Base-by-base conservation (phyloP, 345 rosid genomes). In the Bruguiera parviflora region DNA sequence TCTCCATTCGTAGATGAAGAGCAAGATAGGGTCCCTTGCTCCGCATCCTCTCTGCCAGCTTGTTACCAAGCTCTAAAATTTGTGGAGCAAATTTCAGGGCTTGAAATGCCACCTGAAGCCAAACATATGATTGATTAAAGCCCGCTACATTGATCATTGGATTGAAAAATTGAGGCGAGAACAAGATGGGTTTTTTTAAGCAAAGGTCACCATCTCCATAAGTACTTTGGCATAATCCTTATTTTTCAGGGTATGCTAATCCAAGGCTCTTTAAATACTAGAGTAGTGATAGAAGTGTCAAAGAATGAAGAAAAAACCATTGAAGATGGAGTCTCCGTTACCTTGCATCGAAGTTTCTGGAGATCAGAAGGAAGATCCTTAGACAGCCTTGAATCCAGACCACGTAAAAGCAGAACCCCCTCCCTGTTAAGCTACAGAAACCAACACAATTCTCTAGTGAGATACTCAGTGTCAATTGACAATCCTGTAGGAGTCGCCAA, bases 331-430 rank as follows among this genome's bases (percentile, higher is more conserved):
- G 46, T 25, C 51, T 20, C 25, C 0, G 58, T 31, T 77, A 92
- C 99, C 94, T 95, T 95, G 85, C 99, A 95, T 33, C 94, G 89
- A 16, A 92, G 90, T 77, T 90, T 92, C 82, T 90, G 99, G 74
- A 92, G 94, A 84, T 95, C 98, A 28, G 92, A 78, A 29, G 97
- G 94, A 70, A 95, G 87, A 76, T 95, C 96, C 74, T 88, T 90
- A 58, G 99, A 90, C 35, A 96, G 89, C 83, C 97, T 85, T 20
- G 99, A 96, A 81, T 96, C 99, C 49, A 96, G 65, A 71, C 99
- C 91, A 27, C 94, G 86, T 72, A 92, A 74, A 58, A 96, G 97
- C 79, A 96, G 63, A 69, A 96, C 96, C 11, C 99, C 96, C 22
- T 92, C 97, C 69, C 85, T 83, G 20, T 84, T 92, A 32, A 92